Conservation (phyloP, 495 filamentous ascomycete genomes). For the Penicillium riverlandense region DNA sequence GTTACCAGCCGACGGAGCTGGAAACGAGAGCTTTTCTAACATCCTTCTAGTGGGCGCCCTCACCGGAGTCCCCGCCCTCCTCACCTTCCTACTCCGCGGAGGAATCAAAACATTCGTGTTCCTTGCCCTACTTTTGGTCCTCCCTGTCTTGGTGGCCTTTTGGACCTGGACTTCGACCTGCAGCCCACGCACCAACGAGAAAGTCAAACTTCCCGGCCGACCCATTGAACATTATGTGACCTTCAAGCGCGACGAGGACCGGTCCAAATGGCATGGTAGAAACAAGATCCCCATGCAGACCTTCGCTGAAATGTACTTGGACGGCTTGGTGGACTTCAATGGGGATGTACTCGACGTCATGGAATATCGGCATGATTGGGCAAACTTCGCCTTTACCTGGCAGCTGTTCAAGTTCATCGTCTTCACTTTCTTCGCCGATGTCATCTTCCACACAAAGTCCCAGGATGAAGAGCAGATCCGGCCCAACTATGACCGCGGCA, state of each 20-base stretch:
- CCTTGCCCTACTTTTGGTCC: constrained; percentile 53
- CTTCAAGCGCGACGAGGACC: constrained; percentile 54
- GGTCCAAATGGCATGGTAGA: constrained; percentile 49
- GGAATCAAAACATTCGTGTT: constrained; percentile 67
- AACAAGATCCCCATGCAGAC: constrained; percentile 61
- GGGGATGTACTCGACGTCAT: constrained; percentile 53
- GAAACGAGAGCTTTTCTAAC: constrained; percentile 66
- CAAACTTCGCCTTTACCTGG: constrained; percentile 68
- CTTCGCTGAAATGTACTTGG: constrained; percentile 63
- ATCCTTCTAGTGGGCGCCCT: constrained; percentile 50
- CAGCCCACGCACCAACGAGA: constrained; percentile 71
- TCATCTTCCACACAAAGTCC: constrained; percentile 70
- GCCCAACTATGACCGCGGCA: constrained; percentile 79
- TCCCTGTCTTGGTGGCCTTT: constrained; percentile 65
- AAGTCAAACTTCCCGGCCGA: constrained; percentile 57
- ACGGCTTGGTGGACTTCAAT: constrained; percentile 57
- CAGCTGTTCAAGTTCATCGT: constrained; percentile 64
- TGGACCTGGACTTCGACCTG: constrained; percentile 61
- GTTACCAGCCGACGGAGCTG: constrained; percentile 67
- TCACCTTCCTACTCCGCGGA: constrained; percentile 61
- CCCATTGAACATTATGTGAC: constrained; percentile 57
- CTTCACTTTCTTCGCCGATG: constrained; percentile 64
- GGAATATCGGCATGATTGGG: constrained; percentile 64
- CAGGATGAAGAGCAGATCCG: constrained; percentile 87
- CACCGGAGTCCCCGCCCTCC: constrained; percentile 53